Evolutionary conservation across 2,329 filamentous ascomycete genomes (phyloP).

Genomic region (Elsinoe arachidis): DNA sequence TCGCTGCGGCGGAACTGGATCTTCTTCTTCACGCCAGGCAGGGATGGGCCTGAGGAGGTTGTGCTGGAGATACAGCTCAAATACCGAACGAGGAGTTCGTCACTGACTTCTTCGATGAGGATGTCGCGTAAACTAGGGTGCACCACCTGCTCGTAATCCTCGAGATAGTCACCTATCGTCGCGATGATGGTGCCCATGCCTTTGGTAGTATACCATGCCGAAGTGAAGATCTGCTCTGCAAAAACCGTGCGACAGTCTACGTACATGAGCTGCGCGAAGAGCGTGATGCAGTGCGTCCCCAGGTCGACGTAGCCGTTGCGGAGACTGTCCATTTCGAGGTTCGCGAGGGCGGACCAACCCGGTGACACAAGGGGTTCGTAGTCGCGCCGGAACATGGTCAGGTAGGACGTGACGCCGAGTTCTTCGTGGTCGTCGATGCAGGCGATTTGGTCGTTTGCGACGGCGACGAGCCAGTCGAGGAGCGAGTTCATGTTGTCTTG

Average conservation of each 20-base stretch:
- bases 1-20: conserved; percentile 81
- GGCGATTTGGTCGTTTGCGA: conserved; percentile 96
- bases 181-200: conserved; percentile 89
- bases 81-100: conserved; percentile 83
- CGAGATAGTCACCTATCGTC: conserved; percentile 90
- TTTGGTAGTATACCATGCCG: conserved; percentile 75
- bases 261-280: conserved; percentile 83
- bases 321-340: conserved; percentile 62
- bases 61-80: conserved; percentile 71
- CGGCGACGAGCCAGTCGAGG: conserved; percentile 88
- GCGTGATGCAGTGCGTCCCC: conserved; percentile 81
- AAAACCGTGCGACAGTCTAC: conserved; percentile 82
- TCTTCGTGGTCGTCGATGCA: conserved; percentile 80
- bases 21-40: conserved; percentile 69
- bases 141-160: conserved; percentile 73
- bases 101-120: conserved; percentile 84
- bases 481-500: conserved; percentile 62
- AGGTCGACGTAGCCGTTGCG: conserved; percentile 92
- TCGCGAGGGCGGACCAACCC: conserved; percentile 64
- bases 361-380: conserved; percentile 73
- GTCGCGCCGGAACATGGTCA: conserved; percentile 76
- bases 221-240: conserved; percentile 74
- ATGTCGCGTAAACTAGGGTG: conserved; percentile 85
- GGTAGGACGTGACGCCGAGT: conserved; percentile 67
- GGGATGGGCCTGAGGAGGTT: conserved; percentile 74